These are phyloP conservation scores for Lipomyces lipofer DNA, from an alignment of 805 yeast genomes.

Conservation along the genomic window DNA sequence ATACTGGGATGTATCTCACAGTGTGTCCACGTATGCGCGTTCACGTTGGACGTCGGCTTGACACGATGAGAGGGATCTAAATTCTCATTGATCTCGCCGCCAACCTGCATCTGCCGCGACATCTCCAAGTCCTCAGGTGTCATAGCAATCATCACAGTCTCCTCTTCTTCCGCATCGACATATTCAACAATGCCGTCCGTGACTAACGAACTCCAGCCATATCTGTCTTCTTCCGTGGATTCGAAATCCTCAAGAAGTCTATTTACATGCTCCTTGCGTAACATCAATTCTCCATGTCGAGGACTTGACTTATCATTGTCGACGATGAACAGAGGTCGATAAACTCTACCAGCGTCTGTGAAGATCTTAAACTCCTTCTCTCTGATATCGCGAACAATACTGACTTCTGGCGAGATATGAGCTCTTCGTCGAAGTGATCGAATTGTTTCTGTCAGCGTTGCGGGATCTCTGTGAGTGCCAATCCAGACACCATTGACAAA, in stretches of 20 bases:
- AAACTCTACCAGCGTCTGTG: slow-evolving; percentile 98
- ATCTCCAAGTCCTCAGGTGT: slow-evolving; percentile 93
- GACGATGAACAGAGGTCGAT: slow-evolving; percentile 92
- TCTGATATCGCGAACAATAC: slow-evolving; percentile 93
- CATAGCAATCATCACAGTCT: slow-evolving; percentile 98
- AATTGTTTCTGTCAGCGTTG: slow-evolving; percentile 86
- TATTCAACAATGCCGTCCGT: slow-evolving; percentile 90
- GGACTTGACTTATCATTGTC: slow-evolving; percentile 61
- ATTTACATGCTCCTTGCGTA: slow-evolving; percentile 81
- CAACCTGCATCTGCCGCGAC: slow-evolving; percentile 45
- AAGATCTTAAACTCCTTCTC: slow-evolving; percentile 94
- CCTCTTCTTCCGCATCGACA: slow-evolving; percentile 98
- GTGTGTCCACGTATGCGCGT: slow-evolving; percentile 87
- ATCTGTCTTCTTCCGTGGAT: slow-evolving; percentile 57
- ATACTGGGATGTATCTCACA: slow-evolving; percentile 99
- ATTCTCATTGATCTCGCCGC: slow-evolving; percentile 47
- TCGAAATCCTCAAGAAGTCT: slow-evolving; percentile 55
- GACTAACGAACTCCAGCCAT: slow-evolving; percentile 83
- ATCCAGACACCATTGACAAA: slow-evolving; percentile 99
- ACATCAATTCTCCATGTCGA: slow-evolving; percentile 69
- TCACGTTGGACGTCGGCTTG: slow-evolving; percentile 61
- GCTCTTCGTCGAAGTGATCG: slow-evolving; percentile 90
- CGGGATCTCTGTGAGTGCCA: slow-evolving; percentile 96
- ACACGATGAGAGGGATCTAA: slow-evolving; percentile 83
- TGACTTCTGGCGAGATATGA: slow-evolving; percentile 93